A percentile compares a stretch with the other conserved stretches of the same genome.
Conservation (phyloP, 2,329 filamentous ascomycete species). For the Fusarium hainanense region DNA sequence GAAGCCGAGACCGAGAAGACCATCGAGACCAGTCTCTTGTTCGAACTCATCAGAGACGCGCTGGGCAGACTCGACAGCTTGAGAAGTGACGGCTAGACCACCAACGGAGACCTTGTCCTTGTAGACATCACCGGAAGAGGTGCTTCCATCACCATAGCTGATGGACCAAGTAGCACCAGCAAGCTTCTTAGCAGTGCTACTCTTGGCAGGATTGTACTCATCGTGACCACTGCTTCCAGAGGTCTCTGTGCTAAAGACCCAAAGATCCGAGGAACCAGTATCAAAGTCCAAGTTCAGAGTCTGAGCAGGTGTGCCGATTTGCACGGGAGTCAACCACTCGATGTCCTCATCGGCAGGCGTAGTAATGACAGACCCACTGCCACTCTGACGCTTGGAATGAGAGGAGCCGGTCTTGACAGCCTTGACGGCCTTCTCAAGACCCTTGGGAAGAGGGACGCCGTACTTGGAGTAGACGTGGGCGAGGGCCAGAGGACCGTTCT, state of each 20-base stretch:
- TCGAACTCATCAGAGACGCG: slow-evolving; percentile 55
- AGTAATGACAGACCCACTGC: slow-evolving; percentile 43
- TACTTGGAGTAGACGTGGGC: slow-evolving; percentile 53
- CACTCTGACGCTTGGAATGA: slow-evolving; percentile 44
- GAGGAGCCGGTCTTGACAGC: slow-evolving; percentile 19
- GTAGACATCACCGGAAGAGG: slow-evolving; percentile 57
- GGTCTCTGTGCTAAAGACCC: slow-evolving; percentile 59
- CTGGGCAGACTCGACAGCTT: slow-evolving; percentile 58
- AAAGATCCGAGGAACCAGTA: slow-evolving; percentile 60
- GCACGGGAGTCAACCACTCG: slow-evolving; percentile 55
- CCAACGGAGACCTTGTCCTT: slow-evolving; percentile 57
- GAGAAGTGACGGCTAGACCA: slow-evolving; percentile 52
- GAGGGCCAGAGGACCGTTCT: slow-evolving; percentile 50
- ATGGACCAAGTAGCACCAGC: slow-evolving; percentile 55
- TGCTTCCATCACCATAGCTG: slow-evolving; percentile 57
- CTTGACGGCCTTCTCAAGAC: slow-evolving; percentile 44
- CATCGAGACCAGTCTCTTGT: slow-evolving; percentile 52
- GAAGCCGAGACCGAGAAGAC: slow-evolving; percentile 59
- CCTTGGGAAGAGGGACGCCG: slow-evolving; percentile 48
- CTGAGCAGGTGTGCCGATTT: slow-evolving; percentile 58
- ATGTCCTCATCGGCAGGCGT: slow-evolving; percentile 47
- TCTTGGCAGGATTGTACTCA: slow-evolving; percentile 54
- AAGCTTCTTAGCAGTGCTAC: slow-evolving; percentile 53
- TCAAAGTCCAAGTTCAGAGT: slow-evolving; percentile 58
- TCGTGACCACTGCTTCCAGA: slow-evolving; percentile 55